Conservation (phyloP, 2,329 filamentous ascomycete genomes). For the Alternaria longipes region DNA sequence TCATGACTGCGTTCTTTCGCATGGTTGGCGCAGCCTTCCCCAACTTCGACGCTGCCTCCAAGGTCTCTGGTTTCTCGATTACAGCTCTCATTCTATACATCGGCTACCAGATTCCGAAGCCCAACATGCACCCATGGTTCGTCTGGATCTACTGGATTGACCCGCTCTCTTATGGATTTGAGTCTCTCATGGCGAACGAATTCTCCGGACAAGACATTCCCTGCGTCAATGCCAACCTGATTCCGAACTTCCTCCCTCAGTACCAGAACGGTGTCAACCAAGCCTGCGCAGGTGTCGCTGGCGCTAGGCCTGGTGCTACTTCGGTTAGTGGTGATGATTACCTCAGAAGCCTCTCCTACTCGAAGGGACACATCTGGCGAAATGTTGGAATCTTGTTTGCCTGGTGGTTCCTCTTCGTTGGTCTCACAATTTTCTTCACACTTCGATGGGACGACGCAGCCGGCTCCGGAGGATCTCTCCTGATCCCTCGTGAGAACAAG, state of each 20-base stretch:
- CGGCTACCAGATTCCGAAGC: conserved; percentile 65
- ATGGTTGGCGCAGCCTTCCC: conserved; percentile 74
- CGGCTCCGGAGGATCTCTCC: conserved; percentile 62
- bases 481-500: conserved; percentile 64
- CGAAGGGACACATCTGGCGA: conserved; percentile 38
- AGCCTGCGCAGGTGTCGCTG: conserved; percentile 67
- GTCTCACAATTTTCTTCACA: conserved; percentile 67
- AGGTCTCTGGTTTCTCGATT: conserved; percentile 63
- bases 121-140: conserved; percentile 64
- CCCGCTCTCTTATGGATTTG: conserved; percentile 80
- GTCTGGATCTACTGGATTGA: conserved; percentile 73
- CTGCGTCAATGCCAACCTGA: conserved; percentile 61
- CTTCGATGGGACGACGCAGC: conserved; percentile 64
- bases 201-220: conserved; percentile 54
- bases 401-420: conserved; percentile 57
- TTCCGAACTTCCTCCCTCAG: conserved; percentile 60
- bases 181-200: conserved; percentile 79
- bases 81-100: conserved; percentile 69
- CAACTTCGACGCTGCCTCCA: conserved; percentile 66
- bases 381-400: conserved; percentile 58
- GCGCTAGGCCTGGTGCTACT: conserved; percentile 61
- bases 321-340: conserved; percentile 68
- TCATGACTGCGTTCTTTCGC: conserved; percentile 85
- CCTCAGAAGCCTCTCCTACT: conserved; percentile 60
- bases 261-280: conserved; percentile 57